Evolutionary conservation across 2,329 filamentous ascomycete species (phyloP), one percentile per base, ranked within the genome.

Genomic region (Clonostachys solani): DNA sequence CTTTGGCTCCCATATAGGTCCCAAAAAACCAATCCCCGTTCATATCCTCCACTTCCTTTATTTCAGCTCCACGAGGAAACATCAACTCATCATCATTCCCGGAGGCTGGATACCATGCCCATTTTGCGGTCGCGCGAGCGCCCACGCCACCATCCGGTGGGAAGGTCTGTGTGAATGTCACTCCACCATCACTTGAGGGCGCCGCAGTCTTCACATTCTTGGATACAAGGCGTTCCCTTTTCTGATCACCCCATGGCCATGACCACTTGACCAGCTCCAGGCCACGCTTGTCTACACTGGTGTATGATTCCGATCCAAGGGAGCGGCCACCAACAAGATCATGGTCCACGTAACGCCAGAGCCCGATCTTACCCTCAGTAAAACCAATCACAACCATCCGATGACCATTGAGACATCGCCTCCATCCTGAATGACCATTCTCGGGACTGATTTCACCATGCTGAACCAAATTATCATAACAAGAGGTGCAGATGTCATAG

Each of bases 11-110:
- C 68, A 90, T 91, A 72, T 95, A 96, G 29, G 83, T 83, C 1
- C 92, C 92, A 69, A 86, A 87, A 59, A 80, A 91, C 92, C 92
- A 97, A 63, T 96, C 91, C 16, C 86, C 88, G 62, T 96, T 96
- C 43, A 95, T 82, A 63, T 94, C 87, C 62, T 92, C 86, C 36
- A 87, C 82, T 69, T 97, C 92, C 7, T 78, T 77, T 13, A 97
- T 80, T 64, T 94, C 88, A 0, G 92, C 91, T 10, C 87, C 84
- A 44, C 83, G 84, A 0, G 92, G 92, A 56, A 97, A 96, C 52
- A 84, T 66, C 38, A 97, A 68, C 67, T 97, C 92, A 60, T 96
- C 88, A 17, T 72, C 73, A 2, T 79, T 79, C 4, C 69, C 76
- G 0, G 75, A 67, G 3, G 78, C 77, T 0, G 90, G 89, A 59